A percentile compares a stretch with the other conserved stretches of the same genome.
Conservation (phyloP, 768 basidiomycete genomes). For the Tylopilus rubrobrunneus region DNA sequence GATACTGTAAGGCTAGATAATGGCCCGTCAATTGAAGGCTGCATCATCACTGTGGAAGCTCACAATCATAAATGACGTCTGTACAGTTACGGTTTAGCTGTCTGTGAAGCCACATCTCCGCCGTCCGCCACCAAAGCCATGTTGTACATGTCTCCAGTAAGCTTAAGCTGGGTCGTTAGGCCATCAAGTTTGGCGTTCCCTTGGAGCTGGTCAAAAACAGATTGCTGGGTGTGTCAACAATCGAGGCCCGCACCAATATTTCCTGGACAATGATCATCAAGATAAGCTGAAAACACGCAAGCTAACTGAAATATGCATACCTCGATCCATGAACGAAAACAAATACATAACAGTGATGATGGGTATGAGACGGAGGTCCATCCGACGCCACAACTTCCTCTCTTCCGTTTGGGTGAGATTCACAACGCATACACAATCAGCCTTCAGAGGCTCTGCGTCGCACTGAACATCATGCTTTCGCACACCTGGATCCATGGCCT, state of each 20-base stretch:
- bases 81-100: not conserved
- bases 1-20: not conserved
- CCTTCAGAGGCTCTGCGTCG: not conserved
- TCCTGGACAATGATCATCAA: not conserved
- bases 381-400: not conserved
- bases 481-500: not conserved
- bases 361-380: constrained; percentile 1
- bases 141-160: constrained; percentile 2
- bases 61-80: constrained; percentile 1
- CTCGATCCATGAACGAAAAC: constrained; percentile 4
- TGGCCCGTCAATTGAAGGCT: not conserved
- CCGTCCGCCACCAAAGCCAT: not conserved
- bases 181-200: constrained; percentile 5
- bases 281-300: not conserved
- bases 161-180: not conserved
- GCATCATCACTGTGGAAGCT: not conserved
- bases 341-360: constrained; percentile 4
- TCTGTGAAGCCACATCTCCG: not conserved
- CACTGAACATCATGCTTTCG: not conserved
- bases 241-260: not conserved
- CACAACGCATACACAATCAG: not conserved
- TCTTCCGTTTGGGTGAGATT: not conserved
- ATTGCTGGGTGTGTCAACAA: not conserved
- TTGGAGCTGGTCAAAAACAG: not conserved
- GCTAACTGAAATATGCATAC: not conserved